These are phyloP conservation scores for Dalbergia cultrata DNA, from an alignment of 306 rosid species.

Conservation along the genomic window DNA sequence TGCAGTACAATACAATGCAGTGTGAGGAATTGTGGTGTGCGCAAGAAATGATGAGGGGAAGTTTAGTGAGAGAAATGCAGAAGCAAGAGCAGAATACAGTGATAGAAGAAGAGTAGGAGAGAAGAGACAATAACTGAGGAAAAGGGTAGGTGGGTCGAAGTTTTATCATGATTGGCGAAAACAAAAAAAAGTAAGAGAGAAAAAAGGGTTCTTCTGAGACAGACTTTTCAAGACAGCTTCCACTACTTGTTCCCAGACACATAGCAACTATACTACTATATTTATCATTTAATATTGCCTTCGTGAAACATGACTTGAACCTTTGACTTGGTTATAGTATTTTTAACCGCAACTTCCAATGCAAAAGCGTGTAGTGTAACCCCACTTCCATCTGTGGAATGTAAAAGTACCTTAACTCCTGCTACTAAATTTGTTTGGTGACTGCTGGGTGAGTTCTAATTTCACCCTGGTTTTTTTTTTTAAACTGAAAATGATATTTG, in stretches of 20 bases:
- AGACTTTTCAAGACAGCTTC: constrained; percentile 36
- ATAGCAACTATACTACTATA: neutral
- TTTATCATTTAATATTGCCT: too few species aligned
- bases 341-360: constrained; percentile 11
- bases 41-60: constrained; percentile 17
- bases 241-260: constrained; percentile 19
- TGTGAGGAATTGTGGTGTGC: neutral
- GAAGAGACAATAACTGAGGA: constrained; percentile 24
- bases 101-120: constrained; percentile 12
- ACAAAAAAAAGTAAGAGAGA: neutral
- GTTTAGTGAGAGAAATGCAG: constrained; percentile 8
- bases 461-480: neutral
- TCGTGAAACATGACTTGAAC: neutral
- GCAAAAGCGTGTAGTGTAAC: constrained; percentile 20
- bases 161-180: constrained; percentile 39
- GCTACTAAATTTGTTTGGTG: neutral
- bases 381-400: neutral
- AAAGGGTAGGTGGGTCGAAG: constrained; percentile 49
- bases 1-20: constrained; percentile 34
- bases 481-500: neutral
- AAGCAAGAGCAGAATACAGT: constrained; percentile 23
- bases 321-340: constrained; percentile 31
- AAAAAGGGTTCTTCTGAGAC: neutral
- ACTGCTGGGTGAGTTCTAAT: neutral
- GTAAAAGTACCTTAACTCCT: neutral